Evolutionary conservation across 1,284 basidiomycete species (phyloP).

Genomic region (Ustilago cynodontis): DNA sequence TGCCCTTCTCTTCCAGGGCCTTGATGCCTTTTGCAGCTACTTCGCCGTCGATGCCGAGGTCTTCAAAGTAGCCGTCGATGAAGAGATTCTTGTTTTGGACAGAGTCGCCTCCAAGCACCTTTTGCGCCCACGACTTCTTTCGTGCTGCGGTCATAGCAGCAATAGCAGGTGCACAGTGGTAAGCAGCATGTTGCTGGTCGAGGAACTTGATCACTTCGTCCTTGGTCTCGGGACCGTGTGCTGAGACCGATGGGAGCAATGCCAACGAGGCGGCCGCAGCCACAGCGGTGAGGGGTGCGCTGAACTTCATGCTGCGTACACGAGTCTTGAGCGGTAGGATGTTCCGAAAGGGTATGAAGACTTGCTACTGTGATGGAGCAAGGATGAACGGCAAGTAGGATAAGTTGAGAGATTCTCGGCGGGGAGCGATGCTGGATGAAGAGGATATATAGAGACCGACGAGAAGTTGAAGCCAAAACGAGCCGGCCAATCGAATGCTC

Average conservation of each 20-base stretch:
- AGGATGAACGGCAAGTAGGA: background rate
- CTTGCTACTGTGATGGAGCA: background rate
- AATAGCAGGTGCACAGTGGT: slow-evolving; percentile 70
- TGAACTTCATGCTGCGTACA: slow-evolving; percentile 39
- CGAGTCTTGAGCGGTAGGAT: background rate
- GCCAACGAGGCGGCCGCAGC: slow-evolving; percentile 39
- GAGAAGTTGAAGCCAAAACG: background rate
- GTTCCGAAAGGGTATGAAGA: background rate
- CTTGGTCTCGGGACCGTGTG: slow-evolving; percentile 65
- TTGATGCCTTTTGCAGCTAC: slow-evolving; percentile 43
- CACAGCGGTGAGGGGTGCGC: slow-evolving; percentile 35
- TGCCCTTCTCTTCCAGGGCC: slow-evolving; percentile 57
- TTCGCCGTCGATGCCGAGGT: slow-evolving; percentile 50
- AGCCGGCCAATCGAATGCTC: slow-evolving; percentile 1
- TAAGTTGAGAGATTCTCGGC: background rate
- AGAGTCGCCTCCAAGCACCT: slow-evolving; percentile 62
- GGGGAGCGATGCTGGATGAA: background rate
- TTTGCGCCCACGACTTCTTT: slow-evolving; percentile 63
- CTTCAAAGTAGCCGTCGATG: slow-evolving; percentile 68
- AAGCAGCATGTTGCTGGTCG: slow-evolving; percentile 67
- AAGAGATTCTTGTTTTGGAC: slow-evolving; percentile 69
- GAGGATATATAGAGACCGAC: slow-evolving; percentile 6
- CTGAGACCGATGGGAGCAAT: slow-evolving; percentile 45
- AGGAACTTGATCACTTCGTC: slow-evolving; percentile 66
- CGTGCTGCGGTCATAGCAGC: slow-evolving; percentile 68